Evolutionary conservation across 176 grass and related monocot genomes (phyloP).

Genomic region (Oryza punctata): DNA sequence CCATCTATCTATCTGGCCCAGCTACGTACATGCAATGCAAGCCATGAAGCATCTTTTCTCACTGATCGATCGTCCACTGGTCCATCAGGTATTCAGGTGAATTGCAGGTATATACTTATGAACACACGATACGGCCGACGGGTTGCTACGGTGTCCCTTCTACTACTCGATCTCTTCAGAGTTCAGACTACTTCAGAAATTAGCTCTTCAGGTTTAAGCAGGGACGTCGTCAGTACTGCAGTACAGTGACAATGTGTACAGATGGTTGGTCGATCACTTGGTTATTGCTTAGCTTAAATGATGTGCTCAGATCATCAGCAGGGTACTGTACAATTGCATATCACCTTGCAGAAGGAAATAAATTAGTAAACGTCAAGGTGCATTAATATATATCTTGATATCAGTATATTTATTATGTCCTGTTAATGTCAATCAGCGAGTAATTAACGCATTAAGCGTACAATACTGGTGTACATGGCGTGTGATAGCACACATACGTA

Average conservation of each 20-base stretch:
- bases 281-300: conserved; percentile 32
- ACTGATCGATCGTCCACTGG: neutral
- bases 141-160: neutral
- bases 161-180: neutral
- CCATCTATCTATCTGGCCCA: neutral
- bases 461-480: neutral
- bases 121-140: conserved; percentile 1
- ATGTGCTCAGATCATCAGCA: neutral
- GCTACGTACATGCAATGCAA: neutral
- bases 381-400: neutral
- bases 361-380: neutral
- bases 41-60: conserved; percentile 41
- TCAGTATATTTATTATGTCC: neutral
- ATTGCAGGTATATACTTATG: neutral
- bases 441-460: neutral
- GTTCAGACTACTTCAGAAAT: conserved; percentile 9
- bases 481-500: neutral
- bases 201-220: neutral
- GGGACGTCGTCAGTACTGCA: neutral
- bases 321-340: neutral
- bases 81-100: neutral
- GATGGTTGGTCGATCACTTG: neutral
- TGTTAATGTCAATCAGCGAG: neutral
- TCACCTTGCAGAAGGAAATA: neutral
- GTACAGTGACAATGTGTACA: neutral